A percentile compares a stretch with the other conserved stretches of the same genome.
Evolutionary conservation across 1,284 basidiomycete species (phyloP).

Genomic region (Apiotrichum sp.): DNA sequence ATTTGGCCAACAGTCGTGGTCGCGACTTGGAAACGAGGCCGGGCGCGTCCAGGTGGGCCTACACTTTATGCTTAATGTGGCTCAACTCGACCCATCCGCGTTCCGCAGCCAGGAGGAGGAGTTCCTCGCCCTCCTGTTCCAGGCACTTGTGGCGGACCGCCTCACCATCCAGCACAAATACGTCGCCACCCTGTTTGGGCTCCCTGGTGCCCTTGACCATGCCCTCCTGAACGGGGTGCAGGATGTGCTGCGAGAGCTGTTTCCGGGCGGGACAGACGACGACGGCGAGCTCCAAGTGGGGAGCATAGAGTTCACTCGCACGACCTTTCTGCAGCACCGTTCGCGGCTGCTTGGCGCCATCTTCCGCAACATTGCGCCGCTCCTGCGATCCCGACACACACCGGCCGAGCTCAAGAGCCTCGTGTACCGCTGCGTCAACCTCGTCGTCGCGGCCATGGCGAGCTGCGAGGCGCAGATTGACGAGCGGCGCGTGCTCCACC

Average conservation of each 20-base stretch:
- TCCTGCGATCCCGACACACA: conserved; percentile 22
- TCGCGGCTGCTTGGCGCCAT: conserved; percentile 17
- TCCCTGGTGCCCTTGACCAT: conserved; percentile 27
- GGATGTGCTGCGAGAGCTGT: not conserved
- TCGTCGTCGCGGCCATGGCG: conserved; percentile 22
- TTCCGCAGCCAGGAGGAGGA: conserved; percentile 54
- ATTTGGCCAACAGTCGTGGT: conserved; percentile 58
- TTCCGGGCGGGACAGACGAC: not conserved
- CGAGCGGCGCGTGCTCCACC: conserved; percentile 22
- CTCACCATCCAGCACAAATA: conserved; percentile 60
- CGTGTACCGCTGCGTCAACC: conserved; percentile 39
- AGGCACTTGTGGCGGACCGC: conserved; percentile 53
- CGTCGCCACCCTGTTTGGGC: conserved; percentile 44
- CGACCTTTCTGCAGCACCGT: conserved; percentile 25
- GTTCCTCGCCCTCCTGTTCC: conserved; percentile 57
- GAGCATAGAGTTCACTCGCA: conserved; percentile 3
- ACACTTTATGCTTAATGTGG: conserved; percentile 61
- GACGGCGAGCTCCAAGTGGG: not conserved
- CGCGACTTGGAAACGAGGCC: conserved; percentile 53
- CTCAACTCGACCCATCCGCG: conserved; percentile 59
- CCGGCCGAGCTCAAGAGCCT: conserved; percentile 30
- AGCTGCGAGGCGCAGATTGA: conserved; percentile 19
- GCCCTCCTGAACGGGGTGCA: conserved; percentile 25
- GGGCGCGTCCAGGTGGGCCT: conserved; percentile 59
- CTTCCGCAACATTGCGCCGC: conserved; percentile 22